Evolutionary conservation across 2,329 filamentous ascomycete genomes (phyloP).

Genomic region (Epichloe uncinata): DNA sequence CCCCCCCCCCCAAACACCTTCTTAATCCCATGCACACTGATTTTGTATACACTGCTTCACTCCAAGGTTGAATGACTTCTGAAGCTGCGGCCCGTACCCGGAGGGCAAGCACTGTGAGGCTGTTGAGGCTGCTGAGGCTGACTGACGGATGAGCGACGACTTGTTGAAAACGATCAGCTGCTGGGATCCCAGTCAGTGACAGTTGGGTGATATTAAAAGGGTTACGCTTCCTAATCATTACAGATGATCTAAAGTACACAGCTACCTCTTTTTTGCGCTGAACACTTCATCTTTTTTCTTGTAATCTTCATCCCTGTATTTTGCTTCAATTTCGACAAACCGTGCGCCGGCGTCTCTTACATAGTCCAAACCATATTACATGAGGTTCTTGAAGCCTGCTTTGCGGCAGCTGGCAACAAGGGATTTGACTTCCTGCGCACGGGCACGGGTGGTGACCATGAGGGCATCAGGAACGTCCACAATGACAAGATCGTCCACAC

Average conservation of each 20-base stretch:
- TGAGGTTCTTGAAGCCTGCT: conserved; percentile 11
- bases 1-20: too few species aligned
- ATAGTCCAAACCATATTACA: conserved; percentile 6
- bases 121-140: too few species aligned
- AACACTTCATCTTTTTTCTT: background rate
- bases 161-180: too few species aligned
- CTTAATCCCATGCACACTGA: too few species aligned
- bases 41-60: too few species aligned
- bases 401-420: conserved; percentile 14
- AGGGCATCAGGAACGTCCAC: conserved; percentile 15
- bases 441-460: conserved; percentile 15
- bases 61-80: too few species aligned
- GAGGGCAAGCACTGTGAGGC: too few species aligned
- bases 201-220: background rate
- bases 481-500: conserved; percentile 15
- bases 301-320: background rate
- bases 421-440: conserved; percentile 15
- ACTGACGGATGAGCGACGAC: too few species aligned
- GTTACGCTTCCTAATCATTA: background rate
- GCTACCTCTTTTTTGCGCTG: background rate
- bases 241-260: conserved; percentile 1
- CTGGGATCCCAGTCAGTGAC: background rate
- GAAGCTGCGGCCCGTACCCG: too few species aligned
- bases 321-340: background rate
- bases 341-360: background rate